These are phyloP conservation scores for Pilaira anomala DNA, from an alignment of 192 early-diverging fungal species.

Conservation along the genomic window DNA sequence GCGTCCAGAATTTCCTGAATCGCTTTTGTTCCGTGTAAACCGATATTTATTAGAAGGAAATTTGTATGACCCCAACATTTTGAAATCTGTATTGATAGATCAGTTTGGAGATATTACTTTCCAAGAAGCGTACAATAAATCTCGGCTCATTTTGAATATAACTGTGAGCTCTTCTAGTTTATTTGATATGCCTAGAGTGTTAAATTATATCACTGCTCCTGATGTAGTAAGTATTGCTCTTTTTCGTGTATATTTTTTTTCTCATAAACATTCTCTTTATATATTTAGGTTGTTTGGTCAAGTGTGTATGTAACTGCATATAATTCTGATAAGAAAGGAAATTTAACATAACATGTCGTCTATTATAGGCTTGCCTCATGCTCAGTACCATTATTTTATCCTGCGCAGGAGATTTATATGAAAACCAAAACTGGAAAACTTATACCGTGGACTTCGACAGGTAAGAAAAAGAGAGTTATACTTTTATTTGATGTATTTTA, in stretches of 20 bases:
- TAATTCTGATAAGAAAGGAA: neutral
- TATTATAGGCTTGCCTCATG: slow-evolving; percentile 69
- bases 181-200: slow-evolving; percentile 74
- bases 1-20: slow-evolving; percentile 39
- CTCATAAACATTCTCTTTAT: neutral
- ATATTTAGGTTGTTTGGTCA: slow-evolving; percentile 64
- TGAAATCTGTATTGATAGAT: slow-evolving; percentile 54
- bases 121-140: slow-evolving; percentile 75
- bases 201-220: slow-evolving; percentile 79
- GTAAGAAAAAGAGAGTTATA: no score
- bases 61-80: slow-evolving; percentile 64
- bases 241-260: neutral
- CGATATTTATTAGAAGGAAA: slow-evolving; percentile 60
- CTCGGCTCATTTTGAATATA: slow-evolving; percentile 73
- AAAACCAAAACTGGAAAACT: slow-evolving; percentile 66
- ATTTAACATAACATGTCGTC: neutral
- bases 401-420: slow-evolving; percentile 61
- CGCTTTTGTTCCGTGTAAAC: slow-evolving; percentile 43
- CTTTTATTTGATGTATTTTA: no score
- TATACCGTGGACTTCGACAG: slow-evolving; percentile 64
- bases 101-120: slow-evolving; percentile 76
- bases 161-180: slow-evolving; percentile 71
- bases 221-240: slow-evolving; percentile 57
- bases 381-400: slow-evolving; percentile 70
- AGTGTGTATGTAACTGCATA: slow-evolving; percentile 60